Base-by-base conservation (phyloP, 768 basidiomycete species). In the Mycena vulgaris region DNA sequence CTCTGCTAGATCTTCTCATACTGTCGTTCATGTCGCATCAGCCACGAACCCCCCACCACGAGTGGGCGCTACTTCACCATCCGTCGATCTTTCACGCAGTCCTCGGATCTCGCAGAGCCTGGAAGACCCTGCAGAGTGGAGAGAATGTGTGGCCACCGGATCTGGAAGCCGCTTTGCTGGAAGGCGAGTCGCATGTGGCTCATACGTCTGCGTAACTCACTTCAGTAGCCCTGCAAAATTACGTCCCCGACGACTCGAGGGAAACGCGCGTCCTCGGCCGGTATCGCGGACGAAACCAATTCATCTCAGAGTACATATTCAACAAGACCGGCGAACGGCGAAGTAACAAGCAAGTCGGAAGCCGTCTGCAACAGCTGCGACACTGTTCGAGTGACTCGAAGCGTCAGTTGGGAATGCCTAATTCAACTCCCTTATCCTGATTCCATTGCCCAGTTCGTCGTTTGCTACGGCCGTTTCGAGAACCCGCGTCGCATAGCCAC, bases 251-350 rank as follows among this genome's bases (percentile, higher is more conserved):
- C 57, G 83, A 85, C 68, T 83, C 83, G 69, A 82, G 83, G 76
- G 85, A 87, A 68, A 83, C 85, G 62, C 78, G 83, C 66, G 79
- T 83, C n/a, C 79, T 87, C 5, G 84, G 83, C 25, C 81, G 87
- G 60, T 86, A 83, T 71, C 87, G 86, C 27, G 84, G 84, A 78
- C 84, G 86, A 65, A 87, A 88, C 80, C 83, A n/a, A 57, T 88
- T 87, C 78, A 85, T 87, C 71, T 84, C 86, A 65, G 83, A 87
- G 63, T 84, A 87, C 77, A 87, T 87, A 75, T 81, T 79, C 77
- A 78, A 73, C 9, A 77, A 75, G 35, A 88, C 86, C 3, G 85
- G 87, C 16, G 81, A 85, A 72, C 79, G 78, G 53, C 81, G 86
- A 70, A 84, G 86, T 17, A 78, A 84, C 51, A 87, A 87, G 68